phyloP scores from a whole-genome alignment of 164 flowering plant genomes.

The Magnolia officinalis region DNA sequence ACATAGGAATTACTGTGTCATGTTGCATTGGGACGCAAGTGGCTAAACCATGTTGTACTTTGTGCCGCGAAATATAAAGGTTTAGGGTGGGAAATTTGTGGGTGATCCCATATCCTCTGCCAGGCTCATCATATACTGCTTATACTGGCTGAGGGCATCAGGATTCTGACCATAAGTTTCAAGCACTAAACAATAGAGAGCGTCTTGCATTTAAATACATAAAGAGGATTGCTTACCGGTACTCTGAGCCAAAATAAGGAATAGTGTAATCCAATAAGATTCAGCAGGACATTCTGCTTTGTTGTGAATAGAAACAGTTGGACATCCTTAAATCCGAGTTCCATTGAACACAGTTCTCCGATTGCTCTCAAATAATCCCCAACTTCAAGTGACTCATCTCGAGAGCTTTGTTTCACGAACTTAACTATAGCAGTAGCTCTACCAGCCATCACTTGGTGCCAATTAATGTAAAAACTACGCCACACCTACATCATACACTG shows the following conservation, averaged over 20 bases:
- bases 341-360: conserved; percentile 30
- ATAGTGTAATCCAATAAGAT: conserved; percentile 74
- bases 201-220: background rate
- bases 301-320: conserved; percentile 57
- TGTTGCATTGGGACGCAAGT: no score
- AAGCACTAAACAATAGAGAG: background rate
- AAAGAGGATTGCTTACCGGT: conserved; percentile 39
- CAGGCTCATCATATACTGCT: no score
- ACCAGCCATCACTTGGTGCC: conserved; percentile 57
- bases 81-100: no score
- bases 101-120: no score
- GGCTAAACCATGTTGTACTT: no score
- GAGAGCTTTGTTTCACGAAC: conserved; percentile 41
- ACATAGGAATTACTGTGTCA: background rate
- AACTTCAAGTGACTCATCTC: conserved; percentile 49
- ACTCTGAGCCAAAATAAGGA: conserved; percentile 47
- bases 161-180: background rate
- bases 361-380: conserved; percentile 53
- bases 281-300: conserved; percentile 49
- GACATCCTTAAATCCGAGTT: conserved; percentile 59
- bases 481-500: conserved; percentile 45
- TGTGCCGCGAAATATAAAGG: no score
- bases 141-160: no score
- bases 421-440: conserved; percentile 33
- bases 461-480: conserved; percentile 48